These are phyloP conservation scores for Hebeloma cylindrosporum DNA, from an alignment of 768 basidiomycete genomes.

Conservation along the genomic window DNA sequence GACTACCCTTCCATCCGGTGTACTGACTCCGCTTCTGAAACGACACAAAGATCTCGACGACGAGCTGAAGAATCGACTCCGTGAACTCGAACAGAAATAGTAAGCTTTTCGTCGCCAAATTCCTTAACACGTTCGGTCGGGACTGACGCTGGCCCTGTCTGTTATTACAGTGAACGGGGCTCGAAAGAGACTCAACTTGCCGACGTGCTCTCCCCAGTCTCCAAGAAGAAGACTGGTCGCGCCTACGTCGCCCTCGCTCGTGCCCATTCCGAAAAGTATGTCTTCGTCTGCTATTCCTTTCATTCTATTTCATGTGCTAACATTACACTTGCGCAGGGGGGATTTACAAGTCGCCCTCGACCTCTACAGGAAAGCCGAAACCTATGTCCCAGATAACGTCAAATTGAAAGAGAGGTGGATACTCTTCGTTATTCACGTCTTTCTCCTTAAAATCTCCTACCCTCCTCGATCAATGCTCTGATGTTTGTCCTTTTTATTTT, in stretches of 20 bases:
- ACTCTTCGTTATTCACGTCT: conserved; percentile 67
- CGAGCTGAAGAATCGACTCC: conserved; percentile 60
- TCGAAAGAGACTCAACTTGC: conserved; percentile 61
- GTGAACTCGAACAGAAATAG: conserved; percentile 75
- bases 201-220: conserved; percentile 66
- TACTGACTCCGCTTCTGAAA: conserved; percentile 62
- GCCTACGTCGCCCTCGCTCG: conserved; percentile 85
- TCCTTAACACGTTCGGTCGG: too few species aligned
- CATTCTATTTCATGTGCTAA: conserved; percentile 4
- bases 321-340: conserved; percentile 46
- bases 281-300: conserved; percentile 10
- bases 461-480: conserved; percentile 37
- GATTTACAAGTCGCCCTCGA: conserved; percentile 78
- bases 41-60: conserved; percentile 69
- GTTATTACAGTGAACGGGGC: conserved; percentile 51
- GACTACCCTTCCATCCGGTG: conserved; percentile 42
- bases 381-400: conserved; percentile 82
- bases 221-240: conserved; percentile 79
- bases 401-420: conserved; percentile 88
- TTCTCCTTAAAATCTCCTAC: conserved; percentile 56
- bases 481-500: conserved; percentile 37
- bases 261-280: conserved; percentile 78
- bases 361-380: conserved; percentile 78
- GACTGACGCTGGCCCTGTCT: background rate
- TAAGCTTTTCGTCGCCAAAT: conserved; percentile 35